These are phyloP conservation scores for Dipodascus geniculatus DNA, from an alignment of 805 yeast species.

Conservation along the genomic window DNA sequence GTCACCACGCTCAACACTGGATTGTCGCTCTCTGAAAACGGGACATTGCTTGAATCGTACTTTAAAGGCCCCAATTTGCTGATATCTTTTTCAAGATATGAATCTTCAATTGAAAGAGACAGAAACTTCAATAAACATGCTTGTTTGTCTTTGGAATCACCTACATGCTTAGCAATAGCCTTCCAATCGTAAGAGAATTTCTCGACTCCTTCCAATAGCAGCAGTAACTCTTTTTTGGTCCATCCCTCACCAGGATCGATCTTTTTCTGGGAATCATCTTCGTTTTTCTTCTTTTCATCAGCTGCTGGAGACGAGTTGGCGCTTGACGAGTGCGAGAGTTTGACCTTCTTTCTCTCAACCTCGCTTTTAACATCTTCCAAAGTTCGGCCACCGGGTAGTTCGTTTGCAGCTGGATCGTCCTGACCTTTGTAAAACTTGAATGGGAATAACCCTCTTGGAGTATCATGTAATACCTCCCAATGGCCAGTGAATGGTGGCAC, in stretches of 20 bases:
- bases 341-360: slow-evolving; percentile 7
- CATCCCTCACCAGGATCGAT: slow-evolving; percentile 37
- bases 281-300: slow-evolving; percentile 16
- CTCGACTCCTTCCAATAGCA: slow-evolving; percentile 50
- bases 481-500: slow-evolving; percentile 71
- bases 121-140: slow-evolving; percentile 74
- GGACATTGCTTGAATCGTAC: slow-evolving; percentile 65
- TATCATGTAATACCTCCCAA: slow-evolving; percentile 66
- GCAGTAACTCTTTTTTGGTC: slow-evolving; percentile 52
- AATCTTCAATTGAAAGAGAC: slow-evolving; percentile 72
- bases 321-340: not conserved
- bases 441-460: slow-evolving; percentile 88
- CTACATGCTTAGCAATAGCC: slow-evolving; percentile 54
- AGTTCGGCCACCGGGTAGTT: slow-evolving; percentile 6
- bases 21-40: slow-evolving; percentile 76
- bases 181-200: slow-evolving; percentile 69
- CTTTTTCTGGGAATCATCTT: slow-evolving; percentile 21
- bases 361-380: slow-evolving; percentile 7
- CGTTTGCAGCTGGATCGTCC: slow-evolving; percentile 29
- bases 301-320: not conserved
- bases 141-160: slow-evolving; percentile 51
- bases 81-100: slow-evolving; percentile 33
- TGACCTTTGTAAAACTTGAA: slow-evolving; percentile 71
- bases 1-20: slow-evolving; percentile 92
- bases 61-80: slow-evolving; percentile 60